A percentile compares a stretch with the other conserved stretches of the same genome.
These are phyloP conservation scores for Neurospora tetrasperma DNA, from an alignment of 495 filamentous ascomycete species.

Conservation along the genomic window DNA sequence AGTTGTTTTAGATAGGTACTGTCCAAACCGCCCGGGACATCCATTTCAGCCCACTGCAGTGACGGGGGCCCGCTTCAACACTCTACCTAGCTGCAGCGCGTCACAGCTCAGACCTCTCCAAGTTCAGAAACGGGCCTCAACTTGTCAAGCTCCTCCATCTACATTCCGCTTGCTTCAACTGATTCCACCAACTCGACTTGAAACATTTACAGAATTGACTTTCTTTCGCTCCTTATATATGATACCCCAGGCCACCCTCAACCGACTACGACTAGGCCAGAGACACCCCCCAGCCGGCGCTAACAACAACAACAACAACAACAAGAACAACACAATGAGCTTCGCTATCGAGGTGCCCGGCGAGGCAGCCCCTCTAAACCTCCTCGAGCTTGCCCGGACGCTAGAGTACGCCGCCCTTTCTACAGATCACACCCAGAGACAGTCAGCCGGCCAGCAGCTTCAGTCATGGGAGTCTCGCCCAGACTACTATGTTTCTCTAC, in stretches of 20 bases:
- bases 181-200: background rate
- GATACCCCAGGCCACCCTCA: background rate
- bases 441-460: slow-evolving; percentile 73
- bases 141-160: background rate
- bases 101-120: background rate
- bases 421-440: slow-evolving; percentile 61
- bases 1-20: background rate
- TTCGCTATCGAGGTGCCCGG: slow-evolving; percentile 46
- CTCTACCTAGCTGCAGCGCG: background rate
- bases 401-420: slow-evolving; percentile 66
- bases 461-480: slow-evolving; percentile 70
- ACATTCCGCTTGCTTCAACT: background rate
- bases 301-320: too few relatives aligned
- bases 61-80: background rate
- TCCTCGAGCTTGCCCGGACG: slow-evolving; percentile 59
- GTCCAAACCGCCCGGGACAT: background rate
- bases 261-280: background rate
- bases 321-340: slow-evolving; percentile 27
- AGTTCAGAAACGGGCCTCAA: background rate
- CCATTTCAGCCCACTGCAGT: background rate
- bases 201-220: background rate
- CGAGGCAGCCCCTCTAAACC: slow-evolving; percentile 42
- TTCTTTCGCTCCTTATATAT: background rate
- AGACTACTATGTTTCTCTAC: slow-evolving; percentile 69
- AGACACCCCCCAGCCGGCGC: background rate